These are phyloP conservation scores for Laetiporus sulphureus DNA, from an alignment of 1,284 basidiomycete species.

Conservation along the genomic window DNA sequence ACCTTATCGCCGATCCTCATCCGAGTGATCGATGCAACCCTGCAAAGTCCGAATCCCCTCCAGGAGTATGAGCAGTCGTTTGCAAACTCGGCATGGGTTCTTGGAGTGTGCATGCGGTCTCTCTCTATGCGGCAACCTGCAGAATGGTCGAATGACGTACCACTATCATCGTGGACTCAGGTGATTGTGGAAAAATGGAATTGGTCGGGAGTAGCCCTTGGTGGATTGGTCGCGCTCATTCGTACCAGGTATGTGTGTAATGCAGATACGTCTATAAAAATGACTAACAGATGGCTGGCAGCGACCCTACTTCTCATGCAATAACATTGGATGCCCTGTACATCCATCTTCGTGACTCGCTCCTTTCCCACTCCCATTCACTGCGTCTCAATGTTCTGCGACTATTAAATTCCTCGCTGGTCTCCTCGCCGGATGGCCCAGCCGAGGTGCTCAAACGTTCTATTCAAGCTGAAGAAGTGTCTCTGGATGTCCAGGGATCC, in stretches of 20 bases:
- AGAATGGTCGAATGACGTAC: slow-evolving; percentile 39
- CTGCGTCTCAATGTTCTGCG: slow-evolving; percentile 51
- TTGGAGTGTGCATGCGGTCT: slow-evolving; percentile 42
- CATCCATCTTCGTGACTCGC: slow-evolving; percentile 32
- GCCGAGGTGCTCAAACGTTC: slow-evolving; percentile 59
- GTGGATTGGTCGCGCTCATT: slow-evolving; percentile 45
- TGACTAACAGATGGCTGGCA: slow-evolving; percentile 1
- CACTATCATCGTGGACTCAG: slow-evolving; percentile 40
- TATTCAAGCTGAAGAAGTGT: slow-evolving; percentile 67
- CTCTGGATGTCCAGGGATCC: slow-evolving; percentile 71
- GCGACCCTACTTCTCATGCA: slow-evolving; percentile 1
- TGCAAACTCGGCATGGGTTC: slow-evolving; percentile 44
- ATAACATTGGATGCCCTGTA: slow-evolving; percentile 42
- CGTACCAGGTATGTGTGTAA: slow-evolving; percentile 33
- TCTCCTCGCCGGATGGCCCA: slow-evolving; percentile 35
- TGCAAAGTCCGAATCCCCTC: slow-evolving; percentile 30
- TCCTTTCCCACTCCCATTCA: slow-evolving; percentile 54
- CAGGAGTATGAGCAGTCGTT: slow-evolving; percentile 28
- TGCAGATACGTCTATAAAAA: background rate
- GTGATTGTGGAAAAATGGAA: slow-evolving; percentile 46
- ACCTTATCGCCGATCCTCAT: slow-evolving; percentile 40
- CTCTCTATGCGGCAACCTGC: slow-evolving; percentile 34
- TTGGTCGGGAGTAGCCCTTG: slow-evolving; percentile 50
- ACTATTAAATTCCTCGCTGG: slow-evolving; percentile 43
- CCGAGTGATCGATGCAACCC: slow-evolving; percentile 38